Conservation (phyloP, 1,284 basidiomycete genomes). For the Bondarzewia mesenterica region DNA sequence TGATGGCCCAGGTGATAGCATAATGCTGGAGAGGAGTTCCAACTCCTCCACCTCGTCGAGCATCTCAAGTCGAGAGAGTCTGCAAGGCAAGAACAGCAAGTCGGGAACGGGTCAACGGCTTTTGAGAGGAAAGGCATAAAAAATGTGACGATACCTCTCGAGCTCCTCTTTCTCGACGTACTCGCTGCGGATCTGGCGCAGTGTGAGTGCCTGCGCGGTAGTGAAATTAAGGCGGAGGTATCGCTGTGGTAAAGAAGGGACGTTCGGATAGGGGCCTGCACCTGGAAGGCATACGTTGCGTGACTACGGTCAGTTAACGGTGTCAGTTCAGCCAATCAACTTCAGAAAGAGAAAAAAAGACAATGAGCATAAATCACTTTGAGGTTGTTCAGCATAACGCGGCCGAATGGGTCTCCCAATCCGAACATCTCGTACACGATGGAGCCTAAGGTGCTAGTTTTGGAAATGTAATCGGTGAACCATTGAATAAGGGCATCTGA, state of each 20-base stretch:
- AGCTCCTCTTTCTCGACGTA: conserved; percentile 51
- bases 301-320: no score
- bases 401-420: conserved; percentile 76
- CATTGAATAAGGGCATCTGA: conserved; percentile 62
- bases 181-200: conserved; percentile 58
- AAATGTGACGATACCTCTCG: conserved; percentile 30
- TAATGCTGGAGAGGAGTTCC: conserved; percentile 85
- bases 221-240: conserved; percentile 54
- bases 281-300: conserved; percentile 74
- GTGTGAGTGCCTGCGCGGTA: conserved; percentile 45
- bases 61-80: conserved; percentile 66
- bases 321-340: neutral
- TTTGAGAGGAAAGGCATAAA: neutral
- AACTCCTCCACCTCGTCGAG: conserved; percentile 92
- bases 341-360: neutral
- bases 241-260: conserved; percentile 52
- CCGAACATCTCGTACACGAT: conserved; percentile 90
- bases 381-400: conserved; percentile 82
- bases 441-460: conserved; percentile 33
- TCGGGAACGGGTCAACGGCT: neutral
- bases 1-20: conserved; percentile 71
- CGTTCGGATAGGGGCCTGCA: conserved; percentile 49
- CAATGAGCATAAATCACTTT: conserved; percentile 35
- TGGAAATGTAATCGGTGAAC: conserved; percentile 47
- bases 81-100: no score